Evolutionary conservation across 306 rosid genomes (phyloP), one percentile per base, ranked within the genome.

Genomic region (Cercis canadensis): DNA sequence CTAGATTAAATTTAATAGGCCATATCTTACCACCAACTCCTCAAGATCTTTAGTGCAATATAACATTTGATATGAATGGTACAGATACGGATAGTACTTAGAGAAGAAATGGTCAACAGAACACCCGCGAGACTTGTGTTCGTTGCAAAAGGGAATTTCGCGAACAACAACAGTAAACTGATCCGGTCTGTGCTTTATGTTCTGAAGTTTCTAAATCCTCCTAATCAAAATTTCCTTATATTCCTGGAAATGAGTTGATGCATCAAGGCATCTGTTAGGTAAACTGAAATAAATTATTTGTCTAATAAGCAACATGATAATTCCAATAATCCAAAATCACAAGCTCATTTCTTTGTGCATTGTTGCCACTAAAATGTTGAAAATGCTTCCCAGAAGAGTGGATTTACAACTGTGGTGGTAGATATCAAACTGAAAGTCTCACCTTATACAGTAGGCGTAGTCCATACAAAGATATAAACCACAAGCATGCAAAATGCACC

Each of bases 391-490:
- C 36, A 41, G 18, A 63, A 43, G 51, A 19, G 62, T 49, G n/a
- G 36, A 61, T 52, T 17, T 53, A 39, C 41, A 63, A 67, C 34
- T 45, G 53, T 63, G 47, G 8, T 7, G 55, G 13, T 11, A 70
- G 32, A 70, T 15, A 72, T 51, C n/a, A 37, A 62, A 57, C 67
- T 80, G 67, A 41, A 39, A 73, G 72, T 4, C 63, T 81, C 73
- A 93, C 98, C 98, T 78, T 84, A 78, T 90, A 82, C 29, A 93
- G 84, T 16, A 88, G 90, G 78, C 73, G 87, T 67, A 90, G 34
- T 63, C 89, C 98, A 77, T 87, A 93, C 54, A 93, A 77, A 72
- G 98, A 90, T 78, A 93, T 74, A 77, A 90, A 79, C 87, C 89
- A 93, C 67, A 88, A 76, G 74, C 89, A 93, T 18, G 76, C 84